Percentiles rank a stretch among this genome's conserved stretches.
These are phyloP conservation scores for Oxytropis ochrocephala DNA, from an alignment of 306 rosid species.

Conservation along the genomic window DNA sequence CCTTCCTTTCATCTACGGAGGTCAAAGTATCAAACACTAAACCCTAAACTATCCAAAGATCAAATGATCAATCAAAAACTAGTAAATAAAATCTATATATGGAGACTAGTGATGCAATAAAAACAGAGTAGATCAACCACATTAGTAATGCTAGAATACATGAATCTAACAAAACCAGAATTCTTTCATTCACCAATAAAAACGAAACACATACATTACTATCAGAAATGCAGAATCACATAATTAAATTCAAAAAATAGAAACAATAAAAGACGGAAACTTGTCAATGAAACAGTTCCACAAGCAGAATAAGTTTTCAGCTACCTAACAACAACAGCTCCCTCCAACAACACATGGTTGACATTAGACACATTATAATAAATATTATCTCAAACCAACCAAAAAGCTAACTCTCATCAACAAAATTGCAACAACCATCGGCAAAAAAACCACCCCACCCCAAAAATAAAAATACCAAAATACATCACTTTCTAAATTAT, in stretches of 20 bases:
- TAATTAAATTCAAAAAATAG: not conserved
- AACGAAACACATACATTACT: not conserved
- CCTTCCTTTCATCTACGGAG: too few species aligned
- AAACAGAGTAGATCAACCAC: not conserved
- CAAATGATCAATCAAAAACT: not conserved
- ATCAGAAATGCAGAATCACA: not conserved
- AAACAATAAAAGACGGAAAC: not conserved
- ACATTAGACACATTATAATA: not conserved
- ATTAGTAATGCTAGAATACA: not conserved
- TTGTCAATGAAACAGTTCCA: conserved; percentile 14
- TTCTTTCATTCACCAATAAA: not conserved
- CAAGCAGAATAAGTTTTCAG: not conserved
- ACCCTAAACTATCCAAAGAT: too few species aligned
- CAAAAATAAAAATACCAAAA: too few species aligned
- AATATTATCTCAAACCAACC: not conserved
- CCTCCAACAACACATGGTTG: not conserved
- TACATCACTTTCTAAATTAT: too few species aligned
- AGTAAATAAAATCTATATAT: not conserved
- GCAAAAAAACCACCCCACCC: too few species aligned
- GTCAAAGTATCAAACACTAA: not conserved
- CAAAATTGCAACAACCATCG: not conserved
- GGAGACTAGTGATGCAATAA: not conserved
- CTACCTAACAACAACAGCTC: conserved; percentile 8
- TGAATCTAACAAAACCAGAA: not conserved
- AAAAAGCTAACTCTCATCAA: not conserved